Conservation (phyloP, 2,329 filamentous ascomycete species). For the Fusarium sp. region DNA sequence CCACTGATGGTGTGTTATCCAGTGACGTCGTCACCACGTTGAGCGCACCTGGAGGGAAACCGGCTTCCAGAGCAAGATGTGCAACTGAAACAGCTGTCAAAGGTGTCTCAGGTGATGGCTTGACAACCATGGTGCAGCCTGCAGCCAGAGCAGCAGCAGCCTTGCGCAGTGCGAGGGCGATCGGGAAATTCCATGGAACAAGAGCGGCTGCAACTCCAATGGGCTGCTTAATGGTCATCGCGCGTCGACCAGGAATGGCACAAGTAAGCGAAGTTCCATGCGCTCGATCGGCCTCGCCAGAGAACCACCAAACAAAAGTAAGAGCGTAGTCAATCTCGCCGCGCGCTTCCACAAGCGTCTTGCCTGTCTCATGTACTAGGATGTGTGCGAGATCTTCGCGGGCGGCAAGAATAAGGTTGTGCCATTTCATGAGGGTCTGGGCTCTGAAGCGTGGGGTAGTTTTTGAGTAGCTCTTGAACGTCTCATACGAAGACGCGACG, state of each 20-base stretch:
- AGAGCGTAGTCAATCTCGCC: constrained; percentile 68
- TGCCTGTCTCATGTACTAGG: constrained; percentile 65
- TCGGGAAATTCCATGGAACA: constrained; percentile 69
- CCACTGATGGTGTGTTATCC: constrained; percentile 57
- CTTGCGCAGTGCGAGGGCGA: constrained; percentile 63
- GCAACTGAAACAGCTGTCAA: constrained; percentile 77
- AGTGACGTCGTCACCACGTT: constrained; percentile 61
- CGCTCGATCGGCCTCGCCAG: constrained; percentile 57
- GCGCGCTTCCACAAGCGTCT: constrained; percentile 65
- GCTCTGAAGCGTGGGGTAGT: constrained; percentile 52
- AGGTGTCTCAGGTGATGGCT: constrained; percentile 80
- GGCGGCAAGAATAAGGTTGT: constrained; percentile 51
- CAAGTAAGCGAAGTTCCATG: constrained; percentile 69
- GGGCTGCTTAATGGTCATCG: constrained; percentile 74
- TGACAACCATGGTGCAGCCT: constrained; percentile 80
- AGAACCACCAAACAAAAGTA: constrained; percentile 69
- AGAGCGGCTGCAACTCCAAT: constrained; percentile 53
- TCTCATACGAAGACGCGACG: constrained; percentile 46
- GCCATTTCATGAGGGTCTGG: constrained; percentile 54
- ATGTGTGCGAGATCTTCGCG: constrained; percentile 56
- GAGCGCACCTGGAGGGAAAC: constrained; percentile 80
- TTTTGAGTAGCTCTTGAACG: constrained; percentile 56
- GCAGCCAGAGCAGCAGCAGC: constrained; percentile 72
- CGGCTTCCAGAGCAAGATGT: constrained; percentile 75
- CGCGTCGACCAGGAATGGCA: constrained; percentile 59